Base-by-base conservation (phyloP, 768 basidiomycete genomes). In the Boletus fagicola region DNA sequence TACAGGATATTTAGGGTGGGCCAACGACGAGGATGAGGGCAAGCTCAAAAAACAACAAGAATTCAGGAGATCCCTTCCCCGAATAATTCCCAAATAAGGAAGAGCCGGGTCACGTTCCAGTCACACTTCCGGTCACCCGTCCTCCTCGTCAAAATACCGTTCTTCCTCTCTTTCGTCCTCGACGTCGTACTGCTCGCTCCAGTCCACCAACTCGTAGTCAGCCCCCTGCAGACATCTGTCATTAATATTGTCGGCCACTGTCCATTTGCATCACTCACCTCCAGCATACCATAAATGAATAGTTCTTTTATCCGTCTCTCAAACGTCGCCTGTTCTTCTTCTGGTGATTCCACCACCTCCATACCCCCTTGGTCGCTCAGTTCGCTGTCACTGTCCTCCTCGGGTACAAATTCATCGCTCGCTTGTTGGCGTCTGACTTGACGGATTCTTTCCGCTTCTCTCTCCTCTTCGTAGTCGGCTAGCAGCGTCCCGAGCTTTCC, bases 221-320 rank as follows among this genome's bases (percentile, higher is more conserved):
- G 86, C 79, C 5, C 79, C 76, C 89, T 92, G 66, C 24, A 54
- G 33, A 51, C 22, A 53, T 49, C 46, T 42, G 49, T 59, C 52
- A 54, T 47, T 11, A 11, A 5, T 40, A 11, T 20, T n/a, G 44
- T 30, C 18, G 8, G 13, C 18, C 24, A 10, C 4, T 4, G 26
- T 20, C 8, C 48, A 22, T 30, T 33, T 18, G 10, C 16, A 9
- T 42, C 31, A 72, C 84, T 72, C 72, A 84, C 90, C 70, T 89
- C 86, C 12, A 92, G 74, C 56, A 85, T 68, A 6, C 90, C 90
- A 61, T 91, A 90, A 24, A 92, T 87, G 62, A 91, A 86, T 12
- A 78, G 75, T 67, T 92, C 89, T 49, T 74, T 79, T n/a, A 92
- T 70, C 30, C 76, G 72, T 42, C 88, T 75, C 64, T 85, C 80